phyloP scores from a whole-genome alignment of 208 protist species.

The Acanthamoeba triangularis region DNA sequence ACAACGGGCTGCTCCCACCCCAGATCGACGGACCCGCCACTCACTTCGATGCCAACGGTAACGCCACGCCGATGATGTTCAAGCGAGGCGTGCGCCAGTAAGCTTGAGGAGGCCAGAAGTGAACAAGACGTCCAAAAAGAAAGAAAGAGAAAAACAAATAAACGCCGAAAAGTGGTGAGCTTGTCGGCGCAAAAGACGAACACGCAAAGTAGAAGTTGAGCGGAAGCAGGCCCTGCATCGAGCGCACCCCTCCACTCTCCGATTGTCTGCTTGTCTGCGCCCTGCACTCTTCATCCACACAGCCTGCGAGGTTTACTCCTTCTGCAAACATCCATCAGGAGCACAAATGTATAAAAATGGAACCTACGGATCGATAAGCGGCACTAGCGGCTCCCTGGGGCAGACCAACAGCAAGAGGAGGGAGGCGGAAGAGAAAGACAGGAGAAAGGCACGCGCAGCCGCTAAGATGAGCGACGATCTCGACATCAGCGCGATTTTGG shows the following conservation, averaged over 20 bases:
- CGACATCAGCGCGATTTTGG: conserved; percentile 67
- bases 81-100: background rate
- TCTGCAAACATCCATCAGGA: background rate
- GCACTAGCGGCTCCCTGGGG: background rate
- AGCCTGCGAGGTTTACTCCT: background rate
- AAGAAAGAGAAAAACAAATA: too few relatives aligned
- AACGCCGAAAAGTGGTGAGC: too few relatives aligned
- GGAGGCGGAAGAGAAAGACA: background rate
- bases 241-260: too few relatives aligned
- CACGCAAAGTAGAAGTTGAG: background rate
- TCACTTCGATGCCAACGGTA: background rate
- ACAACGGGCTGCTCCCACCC: background rate
- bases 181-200: background rate
- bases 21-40: background rate
- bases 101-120: too few relatives aligned
- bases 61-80: background rate
- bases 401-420: background rate
- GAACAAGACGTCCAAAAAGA: too few relatives aligned
- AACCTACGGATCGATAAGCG: conserved; percentile 53
- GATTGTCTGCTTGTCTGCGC: background rate
- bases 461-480: conserved; percentile 39
- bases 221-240: background rate
- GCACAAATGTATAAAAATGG: conserved; percentile 7
- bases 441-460: conserved; percentile 1
- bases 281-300: background rate